These are phyloP conservation scores for Aspergillus glaucus DNA, from an alignment of 2,329 filamentous ascomycete genomes.

Conservation along the genomic window DNA sequence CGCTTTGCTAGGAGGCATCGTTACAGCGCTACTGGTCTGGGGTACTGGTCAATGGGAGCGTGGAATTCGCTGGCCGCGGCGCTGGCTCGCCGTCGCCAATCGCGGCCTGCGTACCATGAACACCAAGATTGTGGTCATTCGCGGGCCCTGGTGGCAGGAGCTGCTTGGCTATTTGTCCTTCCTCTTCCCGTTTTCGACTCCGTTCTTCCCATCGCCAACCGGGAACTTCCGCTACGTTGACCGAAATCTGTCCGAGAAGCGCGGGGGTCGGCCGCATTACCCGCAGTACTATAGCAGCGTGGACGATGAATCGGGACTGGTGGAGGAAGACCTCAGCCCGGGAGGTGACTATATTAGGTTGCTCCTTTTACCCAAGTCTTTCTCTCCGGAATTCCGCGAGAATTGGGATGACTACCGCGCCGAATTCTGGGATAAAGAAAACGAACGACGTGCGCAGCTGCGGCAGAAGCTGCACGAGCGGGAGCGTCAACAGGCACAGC, in stretches of 20 bases:
- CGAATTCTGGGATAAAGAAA: constrained; percentile 96
- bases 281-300: constrained; percentile 50
- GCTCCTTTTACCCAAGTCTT: constrained; percentile 84
- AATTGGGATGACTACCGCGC: constrained; percentile 94
- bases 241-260: constrained; percentile 40
- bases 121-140: constrained; percentile 87
- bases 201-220: constrained; percentile 57
- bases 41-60: constrained; percentile 94
- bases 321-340: constrained; percentile 83
- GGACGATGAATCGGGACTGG: constrained; percentile 55
- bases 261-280: constrained; percentile 30
- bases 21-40: constrained; percentile 83
- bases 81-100: constrained; percentile 86
- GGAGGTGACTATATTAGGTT: constrained; percentile 91
- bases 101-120: constrained; percentile 87
- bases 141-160: constrained; percentile 76
- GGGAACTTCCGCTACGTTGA: constrained; percentile 75
- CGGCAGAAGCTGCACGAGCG: constrained; percentile 63
- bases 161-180: constrained; percentile 65
- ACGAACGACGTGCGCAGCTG: constrained; percentile 73
- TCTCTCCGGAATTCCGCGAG: constrained; percentile 87
- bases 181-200: constrained; percentile 66
- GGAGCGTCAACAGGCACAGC: constrained; percentile 61
- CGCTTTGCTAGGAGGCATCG: constrained; percentile 81
- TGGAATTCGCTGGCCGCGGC: constrained; percentile 85